Conservation (phyloP, 2,329 filamentous ascomycete species). For the Talaromyces pinophilus region DNA sequence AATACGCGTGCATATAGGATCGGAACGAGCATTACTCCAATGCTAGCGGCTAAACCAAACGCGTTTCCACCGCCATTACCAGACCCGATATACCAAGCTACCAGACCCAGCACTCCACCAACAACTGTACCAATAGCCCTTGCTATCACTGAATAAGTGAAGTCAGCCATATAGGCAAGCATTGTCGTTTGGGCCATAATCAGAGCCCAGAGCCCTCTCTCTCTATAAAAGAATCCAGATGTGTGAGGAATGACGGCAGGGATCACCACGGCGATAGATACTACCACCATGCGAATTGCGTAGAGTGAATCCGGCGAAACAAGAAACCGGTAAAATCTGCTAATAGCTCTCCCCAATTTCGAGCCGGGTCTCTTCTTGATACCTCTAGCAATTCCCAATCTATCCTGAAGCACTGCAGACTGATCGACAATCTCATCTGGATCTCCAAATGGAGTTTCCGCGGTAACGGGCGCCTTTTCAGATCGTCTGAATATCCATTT, state of each 20-base stretch:
- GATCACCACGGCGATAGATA: constrained; percentile 49
- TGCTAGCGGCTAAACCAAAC: constrained; percentile 51
- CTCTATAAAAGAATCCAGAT: constrained; percentile 54
- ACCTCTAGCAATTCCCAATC: constrained; percentile 41
- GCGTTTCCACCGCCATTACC: constrained; percentile 52
- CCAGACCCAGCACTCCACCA: constrained; percentile 51
- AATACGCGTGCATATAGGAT: constrained; percentile 43
- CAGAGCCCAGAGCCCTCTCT: constrained; percentile 56
- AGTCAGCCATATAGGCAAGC: constrained; percentile 55
- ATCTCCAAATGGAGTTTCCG: constrained; percentile 29
- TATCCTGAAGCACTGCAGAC: constrained; percentile 39
- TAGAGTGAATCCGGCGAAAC: constrained; percentile 49
- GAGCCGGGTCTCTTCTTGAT: constrained; percentile 34
- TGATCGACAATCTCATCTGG: constrained; percentile 34
- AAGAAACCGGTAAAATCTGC: constrained; percentile 45
- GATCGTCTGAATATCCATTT: constrained; percentile 42
- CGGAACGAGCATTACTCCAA: constrained; percentile 35
- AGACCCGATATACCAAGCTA: constrained; percentile 56
- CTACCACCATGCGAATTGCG: constrained; percentile 51
- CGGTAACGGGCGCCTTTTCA: constrained; percentile 29
- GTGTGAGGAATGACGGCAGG: constrained; percentile 46
- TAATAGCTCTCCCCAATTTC: constrained; percentile 31
- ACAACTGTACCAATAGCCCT: constrained; percentile 49
- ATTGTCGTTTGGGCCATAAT: constrained; percentile 55
- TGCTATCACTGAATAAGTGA: constrained; percentile 49